phyloP scores from a whole-genome alignment of 192 early-diverging fungal genomes.

The Cetraspora pellucida region DNA sequence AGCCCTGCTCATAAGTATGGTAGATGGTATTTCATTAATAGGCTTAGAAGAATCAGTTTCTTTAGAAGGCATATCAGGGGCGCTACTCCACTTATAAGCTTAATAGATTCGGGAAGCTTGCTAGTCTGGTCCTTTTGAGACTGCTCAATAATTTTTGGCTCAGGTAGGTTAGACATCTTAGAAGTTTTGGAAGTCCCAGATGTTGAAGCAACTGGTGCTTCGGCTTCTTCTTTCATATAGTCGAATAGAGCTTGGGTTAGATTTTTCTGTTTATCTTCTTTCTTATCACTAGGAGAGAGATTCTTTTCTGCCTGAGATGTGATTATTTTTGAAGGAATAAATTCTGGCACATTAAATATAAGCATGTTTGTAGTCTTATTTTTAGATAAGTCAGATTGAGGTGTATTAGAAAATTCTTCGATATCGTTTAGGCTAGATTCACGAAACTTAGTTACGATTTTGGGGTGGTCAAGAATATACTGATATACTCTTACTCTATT shows the following conservation, averaged over 20 bases:
- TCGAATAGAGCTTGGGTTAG: neutral
- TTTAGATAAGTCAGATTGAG: neutral
- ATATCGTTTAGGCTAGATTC: neutral
- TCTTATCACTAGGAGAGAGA: neutral
- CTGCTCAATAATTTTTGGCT: no score
- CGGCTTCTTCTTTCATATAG: neutral
- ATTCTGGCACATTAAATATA: neutral
- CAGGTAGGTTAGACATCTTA: no score
- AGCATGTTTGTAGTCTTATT: neutral
- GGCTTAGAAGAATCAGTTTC: neutral
- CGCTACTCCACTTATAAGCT: neutral
- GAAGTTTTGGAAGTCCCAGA: neutral
- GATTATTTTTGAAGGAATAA: no score
- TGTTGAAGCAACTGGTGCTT: neutral
- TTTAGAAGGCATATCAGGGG: neutral
- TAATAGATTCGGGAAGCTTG: neutral
- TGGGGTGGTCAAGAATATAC: no score
- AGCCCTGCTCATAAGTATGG: neutral
- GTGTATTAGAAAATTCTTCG: neutral
- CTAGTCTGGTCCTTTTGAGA: neutral
- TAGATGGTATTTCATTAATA: neutral
- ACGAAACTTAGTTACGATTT: no score
- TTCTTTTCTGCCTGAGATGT: no score
- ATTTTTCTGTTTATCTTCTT: neutral
- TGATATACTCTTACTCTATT: no score